phyloP scores from a whole-genome alignment of 352 stramenopile genomes.

The Globisporangium camurandrum region DNA sequence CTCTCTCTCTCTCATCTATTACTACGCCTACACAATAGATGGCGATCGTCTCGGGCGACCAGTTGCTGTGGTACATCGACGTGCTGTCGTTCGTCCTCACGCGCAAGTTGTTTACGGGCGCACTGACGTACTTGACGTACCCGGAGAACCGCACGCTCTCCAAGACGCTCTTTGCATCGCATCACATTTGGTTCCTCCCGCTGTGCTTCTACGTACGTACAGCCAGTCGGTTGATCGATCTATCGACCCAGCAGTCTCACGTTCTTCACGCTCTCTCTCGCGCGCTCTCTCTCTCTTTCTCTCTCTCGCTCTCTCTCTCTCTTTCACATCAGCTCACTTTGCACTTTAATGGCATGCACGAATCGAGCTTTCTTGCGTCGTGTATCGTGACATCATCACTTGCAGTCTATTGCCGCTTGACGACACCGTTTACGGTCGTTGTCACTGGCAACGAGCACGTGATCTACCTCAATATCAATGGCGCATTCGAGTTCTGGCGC shows the following conservation, averaged over 20 bases:
- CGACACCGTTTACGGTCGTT: constrained; percentile 65
- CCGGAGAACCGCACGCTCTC: constrained; percentile 72
- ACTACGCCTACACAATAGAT: constrained; percentile 37
- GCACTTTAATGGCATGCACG: constrained; percentile 64
- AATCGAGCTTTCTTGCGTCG: constrained; percentile 53
- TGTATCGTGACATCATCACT: constrained; percentile 54
- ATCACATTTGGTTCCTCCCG: constrained; percentile 79
- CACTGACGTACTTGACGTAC: constrained; percentile 87
- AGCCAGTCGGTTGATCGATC: no score
- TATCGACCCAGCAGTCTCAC: no score
- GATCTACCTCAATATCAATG: constrained; percentile 79
- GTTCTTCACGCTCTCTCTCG: neutral
- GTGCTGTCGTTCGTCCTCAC: constrained; percentile 57
- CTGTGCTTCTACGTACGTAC: constrained; percentile 64
- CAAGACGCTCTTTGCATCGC: constrained; percentile 76
- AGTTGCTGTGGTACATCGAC: constrained; percentile 91
- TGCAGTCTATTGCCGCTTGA: constrained; percentile 41
- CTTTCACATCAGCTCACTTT: constrained; percentile 36
- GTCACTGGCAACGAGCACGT: constrained; percentile 50
- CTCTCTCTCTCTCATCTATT: neutral
- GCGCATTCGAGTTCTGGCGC: constrained; percentile 80
- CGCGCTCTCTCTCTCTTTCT: neutral
- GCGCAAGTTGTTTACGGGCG: constrained; percentile 84
- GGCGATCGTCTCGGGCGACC: constrained; percentile 89
- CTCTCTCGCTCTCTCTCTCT: neutral